These are phyloP conservation scores for Fomitopsis serialis DNA, from an alignment of 768 basidiomycete species.

Conservation along the genomic window DNA sequence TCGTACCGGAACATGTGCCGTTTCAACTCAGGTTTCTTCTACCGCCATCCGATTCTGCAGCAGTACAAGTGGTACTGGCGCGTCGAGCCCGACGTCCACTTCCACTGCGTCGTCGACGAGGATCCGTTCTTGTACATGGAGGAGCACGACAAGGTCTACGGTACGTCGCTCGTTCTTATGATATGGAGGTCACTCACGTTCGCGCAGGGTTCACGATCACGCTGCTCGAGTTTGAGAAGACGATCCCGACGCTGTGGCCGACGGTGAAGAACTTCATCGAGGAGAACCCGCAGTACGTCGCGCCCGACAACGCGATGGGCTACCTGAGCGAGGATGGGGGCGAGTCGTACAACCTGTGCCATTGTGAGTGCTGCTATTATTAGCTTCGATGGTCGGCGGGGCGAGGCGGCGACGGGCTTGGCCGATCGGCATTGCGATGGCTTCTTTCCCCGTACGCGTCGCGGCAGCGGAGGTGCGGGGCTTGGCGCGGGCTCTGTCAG, in stretches of 20 bases:
- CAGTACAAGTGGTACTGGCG: conserved; percentile 75
- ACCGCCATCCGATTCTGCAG: conserved; percentile 56
- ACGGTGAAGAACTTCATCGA: conserved; percentile 54
- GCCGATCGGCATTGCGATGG: no score
- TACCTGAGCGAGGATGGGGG: conserved; percentile 68
- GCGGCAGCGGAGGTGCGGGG: no score
- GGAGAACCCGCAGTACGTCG: conserved; percentile 48
- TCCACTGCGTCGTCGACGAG: conserved; percentile 62
- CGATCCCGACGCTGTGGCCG: conserved; percentile 62
- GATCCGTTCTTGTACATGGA: conserved; percentile 74
- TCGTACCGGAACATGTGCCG: conserved; percentile 76
- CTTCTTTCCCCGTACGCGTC: no score
- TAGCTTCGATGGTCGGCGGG: no score
- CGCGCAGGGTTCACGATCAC: conserved; percentile 53
- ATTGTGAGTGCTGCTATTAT: conserved; percentile 37
- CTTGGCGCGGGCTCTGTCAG: no score
- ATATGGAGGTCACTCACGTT: conserved; percentile 35
- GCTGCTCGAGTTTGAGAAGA: conserved; percentile 58
- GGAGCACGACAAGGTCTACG: conserved; percentile 63
- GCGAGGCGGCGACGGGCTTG: no score
- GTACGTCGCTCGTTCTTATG: conserved; percentile 39
- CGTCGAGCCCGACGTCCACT: conserved; percentile 73
- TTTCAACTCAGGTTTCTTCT: conserved; percentile 69
- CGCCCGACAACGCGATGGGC: conserved; percentile 52
- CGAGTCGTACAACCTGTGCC: conserved; percentile 58